A percentile compares a stretch with the other conserved stretches of the same genome.
Conservation (phyloP, 2,329 filamentous ascomycete species). For the Alternaria triticina region DNA sequence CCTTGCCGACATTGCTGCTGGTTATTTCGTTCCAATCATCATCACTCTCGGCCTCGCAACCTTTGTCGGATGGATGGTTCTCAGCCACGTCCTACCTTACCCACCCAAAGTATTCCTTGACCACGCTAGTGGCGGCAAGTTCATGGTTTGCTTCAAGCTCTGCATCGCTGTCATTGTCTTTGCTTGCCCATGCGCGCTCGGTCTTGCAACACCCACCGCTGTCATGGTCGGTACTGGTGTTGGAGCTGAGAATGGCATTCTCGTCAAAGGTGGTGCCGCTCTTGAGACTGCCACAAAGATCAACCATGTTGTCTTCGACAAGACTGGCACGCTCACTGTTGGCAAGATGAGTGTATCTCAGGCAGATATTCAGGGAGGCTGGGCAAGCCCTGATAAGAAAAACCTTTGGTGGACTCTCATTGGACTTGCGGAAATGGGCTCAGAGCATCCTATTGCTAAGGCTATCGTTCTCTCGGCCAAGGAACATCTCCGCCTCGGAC, state of each 20-base stretch:
- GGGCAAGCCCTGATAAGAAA: slow-evolving; percentile 72
- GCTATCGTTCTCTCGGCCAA: slow-evolving; percentile 81
- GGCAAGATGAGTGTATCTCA: slow-evolving; percentile 94
- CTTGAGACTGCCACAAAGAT: slow-evolving; percentile 90
- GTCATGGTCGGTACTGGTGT: slow-evolving; percentile 99
- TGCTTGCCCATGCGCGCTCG: slow-evolving; percentile 95
- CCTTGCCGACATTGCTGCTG: slow-evolving; percentile 87
- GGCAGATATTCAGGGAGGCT: slow-evolving; percentile 68
- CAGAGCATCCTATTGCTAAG: slow-evolving; percentile 94
- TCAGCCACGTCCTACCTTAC: slow-evolving; percentile 82
- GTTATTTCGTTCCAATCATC: slow-evolving; percentile 92
- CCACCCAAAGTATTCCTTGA: slow-evolving; percentile 89
- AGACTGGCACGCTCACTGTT: slow-evolving; percentile 92
- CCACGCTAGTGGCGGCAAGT: slow-evolving; percentile 80
- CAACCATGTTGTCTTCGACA: slow-evolving; percentile 89
- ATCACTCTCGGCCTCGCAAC: slow-evolving; percentile 83
- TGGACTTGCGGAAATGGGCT: slow-evolving; percentile 92
- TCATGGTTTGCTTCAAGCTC: slow-evolving; percentile 96
- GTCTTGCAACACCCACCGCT: slow-evolving; percentile 91
- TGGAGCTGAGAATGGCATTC: slow-evolving; percentile 91
- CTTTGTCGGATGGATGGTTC: slow-evolving; percentile 91
- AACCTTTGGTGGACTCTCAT: slow-evolving; percentile 95
- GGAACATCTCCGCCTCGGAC: slow-evolving; percentile 72
- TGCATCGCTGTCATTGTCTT: slow-evolving; percentile 99
- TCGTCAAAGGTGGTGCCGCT: slow-evolving; percentile 96